Percentiles rank a stretch among this genome's conserved stretches.
These are phyloP conservation scores for Lactifluus hygrophoroides DNA, from an alignment of 768 basidiomycete species.

Conservation along the genomic window DNA sequence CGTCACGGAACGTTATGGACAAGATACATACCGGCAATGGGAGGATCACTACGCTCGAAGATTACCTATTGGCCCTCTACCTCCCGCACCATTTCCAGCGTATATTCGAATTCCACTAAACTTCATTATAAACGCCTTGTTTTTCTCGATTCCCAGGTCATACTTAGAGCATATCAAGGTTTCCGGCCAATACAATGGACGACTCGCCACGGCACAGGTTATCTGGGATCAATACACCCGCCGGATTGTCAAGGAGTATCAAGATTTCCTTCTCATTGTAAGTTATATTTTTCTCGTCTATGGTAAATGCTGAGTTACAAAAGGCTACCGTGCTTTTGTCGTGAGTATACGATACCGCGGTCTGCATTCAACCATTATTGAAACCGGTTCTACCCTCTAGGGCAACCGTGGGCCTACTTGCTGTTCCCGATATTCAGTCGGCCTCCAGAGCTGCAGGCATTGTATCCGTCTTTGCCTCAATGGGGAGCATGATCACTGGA, in stretches of 20 bases:
- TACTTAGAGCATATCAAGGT: conserved; percentile 42
- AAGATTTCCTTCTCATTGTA: conserved; percentile 48
- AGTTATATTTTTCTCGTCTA: conserved; percentile 19
- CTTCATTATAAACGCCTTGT: conserved; percentile 35
- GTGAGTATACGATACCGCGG: conserved; percentile 26
- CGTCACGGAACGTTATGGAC: conserved; percentile 38
- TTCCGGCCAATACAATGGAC: conserved; percentile 42
- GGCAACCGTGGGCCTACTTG: conserved; percentile 43
- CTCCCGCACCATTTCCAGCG: conserved; percentile 5
- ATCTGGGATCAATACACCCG: conserved; percentile 44
- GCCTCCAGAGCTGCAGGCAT: conserved; percentile 29
- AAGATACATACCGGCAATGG: conserved; percentile 27
- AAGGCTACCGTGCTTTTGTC: conserved; percentile 48
- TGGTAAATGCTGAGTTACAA: neutral
- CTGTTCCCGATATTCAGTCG: conserved; percentile 34
- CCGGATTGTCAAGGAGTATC: conserved; percentile 45
- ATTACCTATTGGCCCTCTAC: conserved; percentile 18
- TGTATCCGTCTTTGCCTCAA: conserved; percentile 40
- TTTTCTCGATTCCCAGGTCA: conserved; percentile 45
- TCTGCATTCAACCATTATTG: neutral
- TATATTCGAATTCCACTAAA: conserved; percentile 27
- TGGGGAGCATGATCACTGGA: conserved; percentile 48
- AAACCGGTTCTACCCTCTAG: conserved; percentile 23
- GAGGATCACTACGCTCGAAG: conserved; percentile 20
- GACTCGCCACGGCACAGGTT: conserved; percentile 38